phyloP scores from a whole-genome alignment of 2,329 filamentous ascomycete genomes.

The Camptophora hylomeconis region DNA sequence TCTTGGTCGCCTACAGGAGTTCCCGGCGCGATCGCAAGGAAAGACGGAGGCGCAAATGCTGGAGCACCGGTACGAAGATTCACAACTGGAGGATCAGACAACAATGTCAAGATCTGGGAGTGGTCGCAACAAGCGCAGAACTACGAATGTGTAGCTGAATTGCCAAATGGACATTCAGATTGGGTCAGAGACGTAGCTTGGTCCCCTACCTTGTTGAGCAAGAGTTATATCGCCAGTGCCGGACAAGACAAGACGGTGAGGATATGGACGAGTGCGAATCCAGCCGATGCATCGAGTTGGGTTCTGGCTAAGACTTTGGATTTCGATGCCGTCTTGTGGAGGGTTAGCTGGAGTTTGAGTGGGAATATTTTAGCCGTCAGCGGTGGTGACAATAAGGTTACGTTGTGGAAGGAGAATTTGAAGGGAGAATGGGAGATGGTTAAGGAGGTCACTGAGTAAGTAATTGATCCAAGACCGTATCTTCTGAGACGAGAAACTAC shows the following conservation, averaged over 20 bases:
- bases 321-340: constrained; percentile 74
- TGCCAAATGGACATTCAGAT: constrained; percentile 69
- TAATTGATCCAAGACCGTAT: constrained; percentile 1
- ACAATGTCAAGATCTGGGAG: constrained; percentile 84
- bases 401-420: constrained; percentile 95
- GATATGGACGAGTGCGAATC: constrained; percentile 74
- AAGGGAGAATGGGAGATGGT: constrained; percentile 95
- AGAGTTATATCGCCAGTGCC: constrained; percentile 91
- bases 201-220: constrained; percentile 88
- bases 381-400: constrained; percentile 91
- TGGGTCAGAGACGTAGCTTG: constrained; percentile 98
- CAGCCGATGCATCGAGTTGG: constrained; percentile 59
- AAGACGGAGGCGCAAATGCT: constrained; percentile 36
- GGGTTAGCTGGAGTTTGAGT: constrained; percentile 94
- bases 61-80: constrained; percentile 53
- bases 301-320: constrained; percentile 57
- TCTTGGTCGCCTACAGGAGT: constrained; percentile 77
- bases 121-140: constrained; percentile 49
- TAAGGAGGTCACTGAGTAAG: constrained; percentile 83
- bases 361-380: constrained; percentile 92
- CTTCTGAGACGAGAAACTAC: not conserved
- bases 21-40: constrained; percentile 74
- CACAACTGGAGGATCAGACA: constrained; percentile 90
- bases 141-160: constrained; percentile 41
- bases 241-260: constrained; percentile 94